Conservation (phyloP, 2,329 filamentous ascomycete genomes). For the Botrytis aclada region DNA sequence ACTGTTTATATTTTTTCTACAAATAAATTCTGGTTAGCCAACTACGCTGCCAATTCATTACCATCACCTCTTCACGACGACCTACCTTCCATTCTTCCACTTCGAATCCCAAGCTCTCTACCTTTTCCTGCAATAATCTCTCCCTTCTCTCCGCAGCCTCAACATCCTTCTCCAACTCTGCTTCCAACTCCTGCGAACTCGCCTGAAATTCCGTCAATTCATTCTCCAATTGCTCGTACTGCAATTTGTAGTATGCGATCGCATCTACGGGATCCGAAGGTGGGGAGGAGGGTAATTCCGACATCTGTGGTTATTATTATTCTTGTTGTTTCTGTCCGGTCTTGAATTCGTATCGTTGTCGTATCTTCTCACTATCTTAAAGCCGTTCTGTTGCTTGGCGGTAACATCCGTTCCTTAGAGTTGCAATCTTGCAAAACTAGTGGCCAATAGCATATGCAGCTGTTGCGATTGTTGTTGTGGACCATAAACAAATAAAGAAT, state of each 20-base stretch:
- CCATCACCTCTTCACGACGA: slow-evolving; percentile 21
- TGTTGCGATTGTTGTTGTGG: slow-evolving; percentile 7
- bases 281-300: slow-evolving; percentile 60
- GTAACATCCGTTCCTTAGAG: slow-evolving; percentile 17
- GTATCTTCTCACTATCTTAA: slow-evolving; percentile 17
- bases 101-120: slow-evolving; percentile 79
- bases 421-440: slow-evolving; percentile 2
- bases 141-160: slow-evolving; percentile 94
- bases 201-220: slow-evolving; percentile 93
- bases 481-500: slow-evolving; percentile 12
- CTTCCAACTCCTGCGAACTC: slow-evolving; percentile 90
- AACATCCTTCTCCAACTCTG: slow-evolving; percentile 92
- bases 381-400: slow-evolving; percentile 13
- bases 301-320: slow-evolving; percentile 31
- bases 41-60: slow-evolving; percentile 13
- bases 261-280: slow-evolving; percentile 67
- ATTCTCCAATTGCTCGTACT: slow-evolving; percentile 88
- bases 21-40: slow-evolving; percentile 27
- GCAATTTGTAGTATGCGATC: slow-evolving; percentile 89
- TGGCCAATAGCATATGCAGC: neutral
- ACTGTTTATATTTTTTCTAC: slow-evolving; percentile 92
- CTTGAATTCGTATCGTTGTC: slow-evolving; percentile 16
- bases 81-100: slow-evolving; percentile 97
- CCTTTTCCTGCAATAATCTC: slow-evolving; percentile 78
- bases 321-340: slow-evolving; percentile 17